Conservation (phyloP, 192 early-diverging fungal genomes). For the Dissophora ornata region DNA sequence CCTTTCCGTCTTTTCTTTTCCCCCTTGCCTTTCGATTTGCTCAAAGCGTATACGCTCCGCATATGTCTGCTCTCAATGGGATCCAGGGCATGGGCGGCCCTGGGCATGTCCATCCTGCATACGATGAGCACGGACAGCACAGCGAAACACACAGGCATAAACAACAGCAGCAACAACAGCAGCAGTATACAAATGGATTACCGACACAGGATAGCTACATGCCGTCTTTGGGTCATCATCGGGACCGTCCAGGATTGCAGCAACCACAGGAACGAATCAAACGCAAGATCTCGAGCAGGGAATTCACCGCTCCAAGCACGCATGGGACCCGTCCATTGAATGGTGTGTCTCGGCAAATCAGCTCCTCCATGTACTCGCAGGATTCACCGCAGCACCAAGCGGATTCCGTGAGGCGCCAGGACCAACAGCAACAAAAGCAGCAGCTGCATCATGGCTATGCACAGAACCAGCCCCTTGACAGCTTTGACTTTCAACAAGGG, state of each 20-base stretch:
- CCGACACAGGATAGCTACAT: no score
- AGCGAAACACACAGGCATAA: background rate
- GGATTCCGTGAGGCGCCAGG: background rate
- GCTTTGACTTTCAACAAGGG: no score
- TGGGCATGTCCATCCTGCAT: constrained; percentile 2
- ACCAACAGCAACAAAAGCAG: background rate
- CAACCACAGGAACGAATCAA: constrained; percentile 1
- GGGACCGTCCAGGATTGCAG: background rate
- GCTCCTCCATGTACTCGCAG: no score
- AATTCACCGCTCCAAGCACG: background rate
- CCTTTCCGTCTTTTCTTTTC: no score
- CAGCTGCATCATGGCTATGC: background rate
- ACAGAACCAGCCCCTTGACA: background rate
- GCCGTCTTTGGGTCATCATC: no score
- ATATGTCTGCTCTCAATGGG: background rate
- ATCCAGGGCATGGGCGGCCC: constrained; percentile 4
- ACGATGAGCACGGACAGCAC: constrained; percentile 8
- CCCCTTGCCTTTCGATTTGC: no score
- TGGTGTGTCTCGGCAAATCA: no score
- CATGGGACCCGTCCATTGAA: no score
- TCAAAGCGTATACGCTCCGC: no score
- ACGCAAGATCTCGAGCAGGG: constrained; percentile 21
- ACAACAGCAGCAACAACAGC: no score
- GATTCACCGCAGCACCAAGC: background rate
- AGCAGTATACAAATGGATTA: background rate